These are phyloP conservation scores for Phytophthora crassamura DNA, from an alignment of 352 stramenopile genomes.

Conservation along the genomic window DNA sequence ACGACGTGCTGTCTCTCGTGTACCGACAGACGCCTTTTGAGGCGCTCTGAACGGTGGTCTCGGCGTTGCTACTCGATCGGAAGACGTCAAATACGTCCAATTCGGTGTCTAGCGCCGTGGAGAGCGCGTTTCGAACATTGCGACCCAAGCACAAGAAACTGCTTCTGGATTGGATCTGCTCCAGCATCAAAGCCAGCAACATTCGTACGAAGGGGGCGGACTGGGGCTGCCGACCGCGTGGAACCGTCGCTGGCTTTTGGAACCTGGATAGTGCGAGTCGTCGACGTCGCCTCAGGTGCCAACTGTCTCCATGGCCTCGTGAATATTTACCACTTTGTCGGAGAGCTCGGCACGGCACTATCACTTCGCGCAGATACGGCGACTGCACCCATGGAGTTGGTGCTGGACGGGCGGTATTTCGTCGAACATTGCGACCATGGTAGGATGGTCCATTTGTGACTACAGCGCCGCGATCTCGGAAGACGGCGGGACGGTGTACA, in stretches of 20 bases:
- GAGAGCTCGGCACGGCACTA: neutral
- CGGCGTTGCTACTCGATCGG: slow-evolving; percentile 8
- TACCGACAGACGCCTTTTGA: slow-evolving; percentile 26
- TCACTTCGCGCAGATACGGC: no score
- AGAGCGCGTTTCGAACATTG: slow-evolving; percentile 10
- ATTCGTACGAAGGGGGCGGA: neutral
- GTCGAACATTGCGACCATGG: neutral
- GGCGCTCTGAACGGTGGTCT: slow-evolving; percentile 15
- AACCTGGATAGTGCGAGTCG: slow-evolving; percentile 16
- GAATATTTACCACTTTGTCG: neutral
- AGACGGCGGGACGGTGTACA: neutral
- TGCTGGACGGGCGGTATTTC: slow-evolving; percentile 30
- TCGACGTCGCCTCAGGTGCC: neutral
- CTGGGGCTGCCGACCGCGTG: neutral
- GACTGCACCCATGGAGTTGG: slow-evolving; percentile 7
- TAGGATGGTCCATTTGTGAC: neutral
- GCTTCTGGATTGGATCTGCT: neutral
- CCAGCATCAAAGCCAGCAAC: neutral
- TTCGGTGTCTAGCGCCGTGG: neutral
- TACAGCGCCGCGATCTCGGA: neutral
- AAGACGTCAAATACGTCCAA: neutral
- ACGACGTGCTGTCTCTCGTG: slow-evolving; percentile 35
- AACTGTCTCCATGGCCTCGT: neutral
- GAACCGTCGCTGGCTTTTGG: slow-evolving; percentile 27
- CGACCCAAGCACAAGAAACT: slow-evolving; percentile 1